phyloP scores from a whole-genome alignment of 108 stramenopile species.

The Cylindrotheca closterium region DNA sequence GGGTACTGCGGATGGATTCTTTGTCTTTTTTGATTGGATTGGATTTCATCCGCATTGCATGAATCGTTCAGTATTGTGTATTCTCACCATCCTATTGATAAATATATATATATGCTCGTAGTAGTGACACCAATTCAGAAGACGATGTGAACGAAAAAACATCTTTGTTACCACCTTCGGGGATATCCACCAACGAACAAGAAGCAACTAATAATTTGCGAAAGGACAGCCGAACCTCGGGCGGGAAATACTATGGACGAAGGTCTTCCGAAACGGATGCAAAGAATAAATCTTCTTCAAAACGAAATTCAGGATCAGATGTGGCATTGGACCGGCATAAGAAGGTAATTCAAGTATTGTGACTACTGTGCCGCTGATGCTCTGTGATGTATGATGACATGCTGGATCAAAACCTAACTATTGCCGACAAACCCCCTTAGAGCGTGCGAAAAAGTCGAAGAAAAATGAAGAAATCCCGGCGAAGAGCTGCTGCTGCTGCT shows the following conservation, averaged over 20 bases:
- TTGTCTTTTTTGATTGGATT: not conserved
- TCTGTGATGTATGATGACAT: no score
- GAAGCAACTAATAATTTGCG: constrained; percentile 16
- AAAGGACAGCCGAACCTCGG: not conserved
- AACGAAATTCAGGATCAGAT: no score
- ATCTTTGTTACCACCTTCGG: constrained; percentile 42
- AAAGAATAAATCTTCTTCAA: no score
- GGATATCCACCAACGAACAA: constrained; percentile 36
- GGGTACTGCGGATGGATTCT: not conserved
- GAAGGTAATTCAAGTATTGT: no score
- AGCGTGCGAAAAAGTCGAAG: constrained; percentile 8
- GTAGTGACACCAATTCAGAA: not conserved
- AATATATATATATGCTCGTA: not conserved
- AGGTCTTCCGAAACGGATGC: no score
- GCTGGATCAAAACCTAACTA: no score
- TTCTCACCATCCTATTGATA: not conserved
- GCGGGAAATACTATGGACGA: not conserved
- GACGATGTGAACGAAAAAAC: constrained; percentile 37
- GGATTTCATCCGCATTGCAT: not conserved
- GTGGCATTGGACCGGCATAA: no score
- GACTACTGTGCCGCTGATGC: no score
- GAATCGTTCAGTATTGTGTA: not conserved
- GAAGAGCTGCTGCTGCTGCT: not conserved
- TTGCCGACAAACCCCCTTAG: no score
- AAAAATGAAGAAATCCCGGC: constrained; percentile 21